A percentile compares a stretch with the other conserved stretches of the same genome.
Evolutionary conservation across 2,329 filamentous ascomycete genomes (phyloP).

Genomic region (Neonectria sp.): DNA sequence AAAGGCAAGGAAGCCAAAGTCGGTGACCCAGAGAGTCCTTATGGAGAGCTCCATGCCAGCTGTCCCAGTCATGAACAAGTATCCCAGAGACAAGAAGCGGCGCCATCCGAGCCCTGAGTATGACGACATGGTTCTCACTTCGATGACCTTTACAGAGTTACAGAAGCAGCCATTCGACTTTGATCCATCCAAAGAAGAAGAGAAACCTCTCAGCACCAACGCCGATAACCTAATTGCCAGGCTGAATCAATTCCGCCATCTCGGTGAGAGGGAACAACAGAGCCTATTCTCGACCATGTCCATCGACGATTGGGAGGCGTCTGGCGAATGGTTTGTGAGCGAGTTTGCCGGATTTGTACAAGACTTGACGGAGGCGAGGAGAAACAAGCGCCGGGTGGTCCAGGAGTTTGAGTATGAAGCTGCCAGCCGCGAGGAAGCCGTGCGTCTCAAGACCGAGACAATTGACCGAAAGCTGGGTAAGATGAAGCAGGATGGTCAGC

Average conservation of each 20-base stretch:
- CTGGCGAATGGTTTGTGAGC: constrained; percentile 73
- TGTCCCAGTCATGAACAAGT: constrained; percentile 32
- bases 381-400: constrained; percentile 65
- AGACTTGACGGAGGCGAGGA: constrained; percentile 63
- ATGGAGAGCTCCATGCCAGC: constrained; percentile 45
- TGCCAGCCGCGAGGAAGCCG: constrained; percentile 67
- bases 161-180: constrained; percentile 69
- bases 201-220: constrained; percentile 53
- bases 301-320: constrained; percentile 71
- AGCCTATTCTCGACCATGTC: constrained; percentile 68
- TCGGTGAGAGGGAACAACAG: constrained; percentile 62
- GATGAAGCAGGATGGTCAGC: constrained; percentile 70
- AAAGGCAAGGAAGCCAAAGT: constrained; percentile 43
- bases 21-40: constrained; percentile 36
- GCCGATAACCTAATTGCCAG: constrained; percentile 63
- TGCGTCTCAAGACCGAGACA: constrained; percentile 66
- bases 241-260: constrained; percentile 64
- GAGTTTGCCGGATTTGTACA: constrained; percentile 67
- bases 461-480: constrained; percentile 69
- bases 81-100: constrained; percentile 55
- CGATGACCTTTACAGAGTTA: constrained; percentile 68
- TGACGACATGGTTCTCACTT: constrained; percentile 68
- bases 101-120: constrained; percentile 67
- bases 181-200: constrained; percentile 64
- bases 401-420: constrained; percentile 69